phyloP scores from a whole-genome alignment of 805 yeast species.

The Metschnikowia proteae region DNA sequence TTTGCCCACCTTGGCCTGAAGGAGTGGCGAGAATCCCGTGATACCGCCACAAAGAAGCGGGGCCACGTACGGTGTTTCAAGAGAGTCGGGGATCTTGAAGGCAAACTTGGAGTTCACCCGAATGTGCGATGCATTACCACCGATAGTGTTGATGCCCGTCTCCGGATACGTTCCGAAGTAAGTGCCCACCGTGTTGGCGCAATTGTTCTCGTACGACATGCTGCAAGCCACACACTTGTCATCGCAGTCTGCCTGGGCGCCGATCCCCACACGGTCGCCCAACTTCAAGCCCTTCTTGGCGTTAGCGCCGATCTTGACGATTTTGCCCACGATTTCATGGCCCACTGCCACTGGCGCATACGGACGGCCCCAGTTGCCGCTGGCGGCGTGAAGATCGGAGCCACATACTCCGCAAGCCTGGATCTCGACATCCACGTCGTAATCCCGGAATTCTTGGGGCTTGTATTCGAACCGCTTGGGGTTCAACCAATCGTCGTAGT shows the following conservation, averaged over 20 bases:
- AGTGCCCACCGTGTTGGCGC: conserved; percentile 13
- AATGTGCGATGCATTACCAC: conserved; percentile 19
- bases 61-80: conserved; percentile 15
- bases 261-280: conserved; percentile 79
- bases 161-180: conserved; percentile 14
- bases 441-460: conserved; percentile 18
- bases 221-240: conserved; percentile 14
- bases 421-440: conserved; percentile 18
- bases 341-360: conserved; percentile 23
- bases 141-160: conserved; percentile 14
- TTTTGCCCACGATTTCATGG: conserved; percentile 24
- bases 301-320: conserved; percentile 17
- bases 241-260: conserved; percentile 50
- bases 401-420: conserved; percentile 45
- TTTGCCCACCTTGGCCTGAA: conserved; percentile 16
- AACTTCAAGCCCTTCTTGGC: conserved; percentile 37
- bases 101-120: conserved; percentile 16
- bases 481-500: conserved; percentile 20
- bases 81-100: conserved; percentile 18
- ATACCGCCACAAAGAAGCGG: conserved; percentile 23
- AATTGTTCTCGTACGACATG: conserved; percentile 12
- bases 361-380: conserved; percentile 48
- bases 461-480: conserved; percentile 17
- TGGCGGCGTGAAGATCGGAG: conserved; percentile 50
- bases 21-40: conserved; percentile 21